phyloP scores from a whole-genome alignment of 2,329 filamentous ascomycete genomes.

The Knufia petricola region DNA sequence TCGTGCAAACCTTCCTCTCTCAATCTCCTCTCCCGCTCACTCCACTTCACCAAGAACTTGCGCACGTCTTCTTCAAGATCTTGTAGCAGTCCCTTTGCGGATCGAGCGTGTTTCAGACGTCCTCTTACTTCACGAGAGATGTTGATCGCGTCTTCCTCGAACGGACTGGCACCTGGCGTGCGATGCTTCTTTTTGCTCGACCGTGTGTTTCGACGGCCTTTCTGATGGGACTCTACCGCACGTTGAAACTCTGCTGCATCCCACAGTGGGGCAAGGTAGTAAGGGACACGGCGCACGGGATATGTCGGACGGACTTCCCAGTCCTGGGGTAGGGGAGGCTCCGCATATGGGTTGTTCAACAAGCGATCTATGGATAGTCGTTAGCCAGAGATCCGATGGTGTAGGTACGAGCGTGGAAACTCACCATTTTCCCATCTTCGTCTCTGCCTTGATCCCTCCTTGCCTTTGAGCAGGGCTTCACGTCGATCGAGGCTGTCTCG shows the following conservation, averaged over 20 bases:
- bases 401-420: constrained; percentile 17
- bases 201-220: constrained; percentile 27
- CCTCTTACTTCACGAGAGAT: constrained; percentile 73
- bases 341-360: constrained; percentile 72
- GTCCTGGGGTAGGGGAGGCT: constrained; percentile 72
- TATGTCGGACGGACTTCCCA: constrained; percentile 78
- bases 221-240: constrained; percentile 31
- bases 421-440: constrained; percentile 93
- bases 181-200: constrained; percentile 33
- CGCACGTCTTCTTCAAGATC: constrained; percentile 78
- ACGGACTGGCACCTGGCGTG: constrained; percentile 26
- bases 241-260: constrained; percentile 47
- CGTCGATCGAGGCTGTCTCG: constrained; percentile 57
- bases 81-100: constrained; percentile 69
- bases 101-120: constrained; percentile 69
- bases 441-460: constrained; percentile 76
- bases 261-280: constrained; percentile 82
- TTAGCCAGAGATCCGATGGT: neutral
- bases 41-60: constrained; percentile 58
- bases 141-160: constrained; percentile 26
- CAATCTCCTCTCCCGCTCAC: constrained; percentile 42
- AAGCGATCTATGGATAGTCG: constrained; percentile 57
- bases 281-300: constrained; percentile 64
- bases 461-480: constrained; percentile 74
- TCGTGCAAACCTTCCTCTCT: constrained; percentile 37